These are phyloP conservation scores for Colletotrichum musicola DNA, from an alignment of 2,329 filamentous ascomycete genomes.

Conservation along the genomic window DNA sequence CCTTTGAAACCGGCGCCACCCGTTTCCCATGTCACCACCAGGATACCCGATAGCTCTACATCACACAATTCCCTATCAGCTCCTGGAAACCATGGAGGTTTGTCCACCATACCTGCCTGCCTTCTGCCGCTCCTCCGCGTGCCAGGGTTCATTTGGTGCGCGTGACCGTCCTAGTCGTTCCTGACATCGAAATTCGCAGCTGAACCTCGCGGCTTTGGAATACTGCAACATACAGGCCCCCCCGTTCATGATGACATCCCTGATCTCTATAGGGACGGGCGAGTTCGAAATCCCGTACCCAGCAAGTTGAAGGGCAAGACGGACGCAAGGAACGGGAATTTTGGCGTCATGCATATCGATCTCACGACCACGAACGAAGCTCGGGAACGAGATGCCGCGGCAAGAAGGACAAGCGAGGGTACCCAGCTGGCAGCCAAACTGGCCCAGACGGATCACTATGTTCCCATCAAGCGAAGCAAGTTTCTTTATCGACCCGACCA, in stretches of 20 bases:
- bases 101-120: neutral
- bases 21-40: neutral
- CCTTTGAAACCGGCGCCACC: slow-evolving; percentile 1
- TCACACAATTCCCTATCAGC: neutral
- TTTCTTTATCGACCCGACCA: slow-evolving; percentile 44
- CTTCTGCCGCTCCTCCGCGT: neutral
- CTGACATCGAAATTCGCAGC: slow-evolving; percentile 17
- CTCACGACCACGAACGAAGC: slow-evolving; percentile 59
- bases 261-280: slow-evolving; percentile 57
- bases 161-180: neutral
- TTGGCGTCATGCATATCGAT: slow-evolving; percentile 73
- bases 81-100: slow-evolving; percentile 19
- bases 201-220: slow-evolving; percentile 31
- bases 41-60: neutral
- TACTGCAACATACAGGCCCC: slow-evolving; percentile 42
- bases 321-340: slow-evolving; percentile 69
- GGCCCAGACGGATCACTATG: slow-evolving; percentile 67
- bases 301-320: slow-evolving; percentile 72
- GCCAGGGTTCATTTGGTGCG: neutral
- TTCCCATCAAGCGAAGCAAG: slow-evolving; percentile 60
- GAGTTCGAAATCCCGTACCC: slow-evolving; percentile 69
- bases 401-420: slow-evolving; percentile 72
- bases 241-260: slow-evolving; percentile 41
- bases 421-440: slow-evolving; percentile 69
- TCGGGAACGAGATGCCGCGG: slow-evolving; percentile 64